phyloP scores from a whole-genome alignment of 2,329 filamentous ascomycete species.

The Cytospora piceae region DNA sequence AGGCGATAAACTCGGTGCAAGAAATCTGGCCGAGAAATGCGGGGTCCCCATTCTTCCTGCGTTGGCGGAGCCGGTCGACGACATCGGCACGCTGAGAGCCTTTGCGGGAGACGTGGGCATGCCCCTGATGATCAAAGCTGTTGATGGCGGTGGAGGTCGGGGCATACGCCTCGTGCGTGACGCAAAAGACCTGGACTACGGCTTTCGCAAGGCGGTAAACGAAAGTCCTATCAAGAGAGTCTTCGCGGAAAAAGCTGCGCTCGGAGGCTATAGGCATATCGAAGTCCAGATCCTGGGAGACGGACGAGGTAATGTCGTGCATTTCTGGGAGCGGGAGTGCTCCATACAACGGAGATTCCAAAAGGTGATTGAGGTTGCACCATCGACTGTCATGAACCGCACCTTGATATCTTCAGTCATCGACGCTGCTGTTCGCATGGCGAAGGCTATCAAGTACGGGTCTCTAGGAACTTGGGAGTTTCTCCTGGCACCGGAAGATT shows the following conservation, averaged over 20 bases:
- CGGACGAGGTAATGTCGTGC: conserved; percentile 52
- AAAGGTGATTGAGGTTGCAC: conserved; percentile 64
- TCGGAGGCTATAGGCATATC: conserved; percentile 63
- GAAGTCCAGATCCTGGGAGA: conserved; percentile 66
- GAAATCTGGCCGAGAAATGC: conserved; percentile 13
- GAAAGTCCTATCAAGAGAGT: conserved; percentile 62
- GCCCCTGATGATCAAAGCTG: conserved; percentile 54
- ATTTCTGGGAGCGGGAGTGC: conserved; percentile 65
- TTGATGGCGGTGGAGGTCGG: conserved; percentile 64
- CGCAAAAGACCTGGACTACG: conserved; percentile 48
- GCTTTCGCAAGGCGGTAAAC: conserved; percentile 54
- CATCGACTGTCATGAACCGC: conserved; percentile 53
- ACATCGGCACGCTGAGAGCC: neutral
- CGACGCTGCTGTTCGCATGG: conserved; percentile 31
- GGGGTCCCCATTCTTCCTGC: conserved; percentile 20
- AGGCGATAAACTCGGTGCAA: conserved; percentile 25
- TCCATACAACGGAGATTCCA: conserved; percentile 64
- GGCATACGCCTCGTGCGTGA: conserved; percentile 59
- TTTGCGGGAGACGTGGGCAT: conserved; percentile 12
- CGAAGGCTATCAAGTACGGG: conserved; percentile 53
- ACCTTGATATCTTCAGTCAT: conserved; percentile 41
- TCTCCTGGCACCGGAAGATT: conserved; percentile 53
- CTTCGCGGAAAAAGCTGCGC: conserved; percentile 63
- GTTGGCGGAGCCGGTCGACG: neutral
- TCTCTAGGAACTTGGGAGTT: conserved; percentile 70